phyloP scores from a whole-genome alignment of 805 yeast species.

The Candida silvicultrix region DNA sequence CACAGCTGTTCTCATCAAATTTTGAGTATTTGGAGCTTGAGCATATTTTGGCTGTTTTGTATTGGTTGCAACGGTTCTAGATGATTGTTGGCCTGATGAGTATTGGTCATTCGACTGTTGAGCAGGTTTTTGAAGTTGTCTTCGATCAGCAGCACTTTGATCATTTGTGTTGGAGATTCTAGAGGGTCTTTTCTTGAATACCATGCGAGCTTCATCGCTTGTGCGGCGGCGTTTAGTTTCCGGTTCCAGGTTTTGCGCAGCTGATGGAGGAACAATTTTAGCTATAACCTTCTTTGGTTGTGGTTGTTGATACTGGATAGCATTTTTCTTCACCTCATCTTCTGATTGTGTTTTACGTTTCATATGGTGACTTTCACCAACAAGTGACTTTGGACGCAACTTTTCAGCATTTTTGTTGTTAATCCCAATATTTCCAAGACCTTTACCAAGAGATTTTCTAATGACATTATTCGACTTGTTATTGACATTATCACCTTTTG shows the following conservation, averaged over 20 bases:
- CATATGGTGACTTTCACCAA: conserved; percentile 7
- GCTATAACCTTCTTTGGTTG: conserved; percentile 17
- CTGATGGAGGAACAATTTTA: conserved; percentile 17
- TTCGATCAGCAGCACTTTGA: conserved; percentile 2
- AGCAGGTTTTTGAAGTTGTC: background rate
- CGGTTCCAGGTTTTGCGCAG: conserved; percentile 9
- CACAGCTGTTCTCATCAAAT: conserved; percentile 28
- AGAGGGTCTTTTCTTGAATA: conserved; percentile 17
- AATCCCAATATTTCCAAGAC: conserved; percentile 15
- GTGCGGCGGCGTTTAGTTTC: conserved; percentile 22
- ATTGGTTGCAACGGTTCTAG: background rate
- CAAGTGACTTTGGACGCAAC: conserved; percentile 14
- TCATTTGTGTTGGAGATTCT: conserved; percentile 17
- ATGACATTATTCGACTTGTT: background rate
- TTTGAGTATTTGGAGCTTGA: conserved; percentile 11
- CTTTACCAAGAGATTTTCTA: conserved; percentile 12
- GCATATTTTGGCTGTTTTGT: conserved; percentile 7
- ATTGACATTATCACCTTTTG: conserved; percentile 6
- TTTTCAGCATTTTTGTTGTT: conserved; percentile 9
- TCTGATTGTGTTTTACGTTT: conserved; percentile 17
- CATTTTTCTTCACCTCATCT: conserved; percentile 7
- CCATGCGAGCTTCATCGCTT: conserved; percentile 15
- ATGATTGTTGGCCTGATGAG: conserved; percentile 1
- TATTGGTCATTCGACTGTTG: background rate
- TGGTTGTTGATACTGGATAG: conserved; percentile 8